phyloP scores from a whole-genome alignment of 73 alveolate genomes.

The Paramecium pentaurelia region DNA sequence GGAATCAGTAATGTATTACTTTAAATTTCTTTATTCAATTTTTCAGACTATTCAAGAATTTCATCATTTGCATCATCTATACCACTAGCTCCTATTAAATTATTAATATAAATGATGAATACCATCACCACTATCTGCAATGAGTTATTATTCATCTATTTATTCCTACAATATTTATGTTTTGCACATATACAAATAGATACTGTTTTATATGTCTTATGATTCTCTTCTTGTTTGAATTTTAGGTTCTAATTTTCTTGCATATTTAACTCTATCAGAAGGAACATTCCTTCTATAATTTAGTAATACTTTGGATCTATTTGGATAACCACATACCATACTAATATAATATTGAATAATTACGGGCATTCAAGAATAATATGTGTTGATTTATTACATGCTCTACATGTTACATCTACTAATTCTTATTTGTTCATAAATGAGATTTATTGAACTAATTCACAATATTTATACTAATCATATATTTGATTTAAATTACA shows the following conservation, averaged over 20 bases:
- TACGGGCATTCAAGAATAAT: neutral
- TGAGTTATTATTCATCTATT: neutral
- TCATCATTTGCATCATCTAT: neutral
- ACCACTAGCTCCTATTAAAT: neutral
- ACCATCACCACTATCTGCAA: neutral
- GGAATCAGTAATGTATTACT: neutral
- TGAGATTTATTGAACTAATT: constrained; percentile 1
- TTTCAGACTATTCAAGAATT: neutral
- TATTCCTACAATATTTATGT: neutral
- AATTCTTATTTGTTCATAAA: neutral
- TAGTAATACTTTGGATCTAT: constrained; percentile 15
- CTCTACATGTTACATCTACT: neutral
- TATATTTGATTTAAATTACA: neutral
- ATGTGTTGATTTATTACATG: constrained; percentile 15
- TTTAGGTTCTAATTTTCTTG: neutral
- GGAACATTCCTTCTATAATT: constrained; percentile 13
- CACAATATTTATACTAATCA: neutral
- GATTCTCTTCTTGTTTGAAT: neutral
- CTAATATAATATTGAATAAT: neutral
- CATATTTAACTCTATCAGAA: neutral
- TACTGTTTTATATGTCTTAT: neutral
- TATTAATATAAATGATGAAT: neutral
- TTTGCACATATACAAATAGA: constrained; percentile 32
- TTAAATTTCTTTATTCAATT: neutral
- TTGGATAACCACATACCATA: constrained; percentile 44